Conservation (phyloP, 192 early-diverging fungal genomes). For the Rhizophlyctis rosea region DNA sequence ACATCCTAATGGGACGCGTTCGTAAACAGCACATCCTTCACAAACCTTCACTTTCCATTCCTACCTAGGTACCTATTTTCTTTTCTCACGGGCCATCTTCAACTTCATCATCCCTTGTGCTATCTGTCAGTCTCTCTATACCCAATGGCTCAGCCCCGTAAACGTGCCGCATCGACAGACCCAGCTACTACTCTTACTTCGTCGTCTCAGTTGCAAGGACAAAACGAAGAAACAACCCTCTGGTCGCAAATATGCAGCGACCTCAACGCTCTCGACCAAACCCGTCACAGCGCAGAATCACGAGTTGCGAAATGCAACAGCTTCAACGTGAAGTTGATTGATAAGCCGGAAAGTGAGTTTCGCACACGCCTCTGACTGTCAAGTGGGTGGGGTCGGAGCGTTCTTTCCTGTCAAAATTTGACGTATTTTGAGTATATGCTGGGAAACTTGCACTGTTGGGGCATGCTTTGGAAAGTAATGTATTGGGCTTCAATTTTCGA, state of each 20-base stretch:
- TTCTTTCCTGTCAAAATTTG: neutral
- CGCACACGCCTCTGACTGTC: neutral
- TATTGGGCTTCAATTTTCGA: neutral
- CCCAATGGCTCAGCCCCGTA: no score
- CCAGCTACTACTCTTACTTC: no score
- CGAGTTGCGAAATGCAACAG: conserved; percentile 12
- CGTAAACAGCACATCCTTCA: no score
- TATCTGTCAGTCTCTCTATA: no score
- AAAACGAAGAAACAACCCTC: conserved; percentile 21
- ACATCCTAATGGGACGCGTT: no score
- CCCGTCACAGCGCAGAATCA: neutral
- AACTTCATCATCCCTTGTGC: no score
- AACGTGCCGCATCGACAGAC: no score
- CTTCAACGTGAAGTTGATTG: conserved; percentile 6
- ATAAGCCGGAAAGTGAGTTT: neutral
- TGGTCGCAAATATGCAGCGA: conserved; percentile 25
- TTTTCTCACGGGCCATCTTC: no score
- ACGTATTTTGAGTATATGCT: conserved; percentile 3
- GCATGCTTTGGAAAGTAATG: neutral
- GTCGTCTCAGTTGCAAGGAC: no score
- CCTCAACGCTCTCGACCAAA: conserved; percentile 2
- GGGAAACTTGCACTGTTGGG: neutral
- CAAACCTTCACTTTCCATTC: no score
- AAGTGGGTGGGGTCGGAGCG: neutral
- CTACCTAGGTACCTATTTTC: no score